Percentiles rank a stretch among this genome's conserved stretches.
Conservation (phyloP, 108 stramenopile genomes). For the Nitzschia palea region DNA sequence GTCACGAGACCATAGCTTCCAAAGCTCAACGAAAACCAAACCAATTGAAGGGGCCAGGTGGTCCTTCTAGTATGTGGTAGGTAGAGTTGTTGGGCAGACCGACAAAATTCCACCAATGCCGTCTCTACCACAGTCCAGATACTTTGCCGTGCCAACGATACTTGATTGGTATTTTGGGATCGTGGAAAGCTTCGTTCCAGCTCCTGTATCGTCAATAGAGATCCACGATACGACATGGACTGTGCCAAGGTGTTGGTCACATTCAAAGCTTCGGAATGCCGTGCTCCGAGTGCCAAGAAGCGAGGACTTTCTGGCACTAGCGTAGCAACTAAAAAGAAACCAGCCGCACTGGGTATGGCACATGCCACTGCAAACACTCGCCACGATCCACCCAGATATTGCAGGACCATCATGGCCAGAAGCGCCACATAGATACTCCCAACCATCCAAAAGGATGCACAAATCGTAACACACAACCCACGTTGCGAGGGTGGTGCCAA, state of each 20-base stretch:
- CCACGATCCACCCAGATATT: slow-evolving; percentile 42
- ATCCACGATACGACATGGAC: slow-evolving; percentile 20
- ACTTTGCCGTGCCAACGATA: not conserved
- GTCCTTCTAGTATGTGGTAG: slow-evolving; percentile 45
- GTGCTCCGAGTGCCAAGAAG: slow-evolving; percentile 50
- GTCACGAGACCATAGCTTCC: slow-evolving; percentile 75
- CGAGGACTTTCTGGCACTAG: slow-evolving; percentile 79
- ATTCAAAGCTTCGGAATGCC: slow-evolving; percentile 47
- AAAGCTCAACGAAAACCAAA: slow-evolving; percentile 79
- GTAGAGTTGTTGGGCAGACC: slow-evolving; percentile 46
- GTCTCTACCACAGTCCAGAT: not conserved
- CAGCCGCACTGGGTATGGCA: slow-evolving; percentile 67
- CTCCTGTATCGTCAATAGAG: slow-evolving; percentile 38
- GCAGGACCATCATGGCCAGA: slow-evolving; percentile 59
- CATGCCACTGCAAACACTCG: slow-evolving; percentile 69
- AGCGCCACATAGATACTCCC: slow-evolving; percentile 77
- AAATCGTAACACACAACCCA: slow-evolving; percentile 65
- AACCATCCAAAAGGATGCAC: slow-evolving; percentile 88
- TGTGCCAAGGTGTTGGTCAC: slow-evolving; percentile 52
- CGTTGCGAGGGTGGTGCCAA: slow-evolving; percentile 69
- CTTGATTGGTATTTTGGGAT: not conserved
- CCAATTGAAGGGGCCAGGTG: slow-evolving; percentile 61
- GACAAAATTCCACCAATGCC: slow-evolving; percentile 29
- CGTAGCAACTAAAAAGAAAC: slow-evolving; percentile 47
- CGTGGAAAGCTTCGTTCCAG: slow-evolving; percentile 32